Evolutionary conservation across 2,329 filamentous ascomycete genomes (phyloP).

Genomic region (Plectosphaerella sp.): DNA sequence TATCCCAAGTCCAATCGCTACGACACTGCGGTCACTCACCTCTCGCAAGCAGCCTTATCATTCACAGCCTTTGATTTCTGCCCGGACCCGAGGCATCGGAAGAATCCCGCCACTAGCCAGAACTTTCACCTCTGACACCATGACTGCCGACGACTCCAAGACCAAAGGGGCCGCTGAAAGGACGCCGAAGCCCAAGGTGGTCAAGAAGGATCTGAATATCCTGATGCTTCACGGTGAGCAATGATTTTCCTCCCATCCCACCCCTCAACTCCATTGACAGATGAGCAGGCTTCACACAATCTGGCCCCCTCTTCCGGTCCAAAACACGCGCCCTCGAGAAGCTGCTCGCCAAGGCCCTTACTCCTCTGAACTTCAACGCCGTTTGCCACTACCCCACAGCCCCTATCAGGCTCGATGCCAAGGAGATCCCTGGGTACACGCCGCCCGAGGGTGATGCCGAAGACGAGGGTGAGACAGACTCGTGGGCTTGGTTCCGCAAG

Average conservation of each 20-base stretch:
- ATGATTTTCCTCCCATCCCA: background rate
- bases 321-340: slow-evolving; percentile 89
- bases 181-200: slow-evolving; percentile 24
- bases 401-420: slow-evolving; percentile 56
- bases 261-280: background rate
- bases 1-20: too few relatives aligned
- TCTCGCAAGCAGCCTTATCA: too few relatives aligned
- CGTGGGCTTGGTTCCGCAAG: slow-evolving; percentile 79
- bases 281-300: slow-evolving; percentile 77
- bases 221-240: slow-evolving; percentile 69
- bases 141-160: too few relatives aligned
- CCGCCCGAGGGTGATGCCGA: slow-evolving; percentile 36
- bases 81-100: too few relatives aligned
- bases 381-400: slow-evolving; percentile 65
- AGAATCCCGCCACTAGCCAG: too few relatives aligned
- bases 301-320: slow-evolving; percentile 74
- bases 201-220: slow-evolving; percentile 56
- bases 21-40: too few relatives aligned
- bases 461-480: slow-evolving; percentile 50
- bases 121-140: too few relatives aligned
- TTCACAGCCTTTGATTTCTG: too few relatives aligned
- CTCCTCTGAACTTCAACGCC: slow-evolving; percentile 48
- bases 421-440: slow-evolving; percentile 67
- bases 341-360: slow-evolving; percentile 68
- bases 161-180: slow-evolving; percentile 15